Percentiles rank a stretch among this genome's conserved stretches.
phyloP scores from a whole-genome alignment of 257 asterid species.

The Coffea canephora region DNA sequence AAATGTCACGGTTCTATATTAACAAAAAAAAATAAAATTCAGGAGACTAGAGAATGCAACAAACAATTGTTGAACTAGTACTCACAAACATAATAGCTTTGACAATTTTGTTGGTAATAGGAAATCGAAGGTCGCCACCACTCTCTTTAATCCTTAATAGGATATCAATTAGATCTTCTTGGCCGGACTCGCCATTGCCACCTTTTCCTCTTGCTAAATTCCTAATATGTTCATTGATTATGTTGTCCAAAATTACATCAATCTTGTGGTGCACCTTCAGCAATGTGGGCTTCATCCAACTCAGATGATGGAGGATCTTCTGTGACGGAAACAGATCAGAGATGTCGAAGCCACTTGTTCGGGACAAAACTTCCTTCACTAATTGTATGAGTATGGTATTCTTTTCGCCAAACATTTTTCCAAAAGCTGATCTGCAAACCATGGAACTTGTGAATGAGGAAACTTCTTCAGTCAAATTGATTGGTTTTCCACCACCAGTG shows the following conservation, averaged over 20 bases:
- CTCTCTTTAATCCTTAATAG: conserved; percentile 1
- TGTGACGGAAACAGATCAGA: conserved; percentile 28
- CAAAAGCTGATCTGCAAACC: conserved; percentile 22
- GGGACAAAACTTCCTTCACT: not conserved
- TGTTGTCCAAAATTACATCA: conserved; percentile 4
- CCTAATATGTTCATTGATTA: conserved; percentile 11
- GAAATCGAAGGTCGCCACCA: not conserved
- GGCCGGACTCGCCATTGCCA: not conserved
- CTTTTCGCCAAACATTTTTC: not conserved
- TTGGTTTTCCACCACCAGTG: not conserved
- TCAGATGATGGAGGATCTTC: conserved; percentile 2
- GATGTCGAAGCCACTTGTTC: conserved; percentile 10
- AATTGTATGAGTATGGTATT: not conserved
- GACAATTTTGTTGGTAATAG: not conserved
- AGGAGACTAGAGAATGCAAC: not conserved
- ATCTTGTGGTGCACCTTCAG: not conserved
- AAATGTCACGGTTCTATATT: not conserved
- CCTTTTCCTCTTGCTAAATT: not conserved
- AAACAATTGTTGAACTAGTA: not conserved
- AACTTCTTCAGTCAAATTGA: conserved; percentile 11
- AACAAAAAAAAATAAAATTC: not conserved
- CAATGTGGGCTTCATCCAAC: conserved; percentile 12
- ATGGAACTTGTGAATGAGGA: not conserved
- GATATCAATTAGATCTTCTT: conserved; percentile 19
- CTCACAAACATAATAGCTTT: conserved; percentile 4